Evolutionary conservation across 140 eudicot genomes (phyloP), one percentile per base, ranked within the genome.

Genomic region (Bidens hawaiensis): DNA sequence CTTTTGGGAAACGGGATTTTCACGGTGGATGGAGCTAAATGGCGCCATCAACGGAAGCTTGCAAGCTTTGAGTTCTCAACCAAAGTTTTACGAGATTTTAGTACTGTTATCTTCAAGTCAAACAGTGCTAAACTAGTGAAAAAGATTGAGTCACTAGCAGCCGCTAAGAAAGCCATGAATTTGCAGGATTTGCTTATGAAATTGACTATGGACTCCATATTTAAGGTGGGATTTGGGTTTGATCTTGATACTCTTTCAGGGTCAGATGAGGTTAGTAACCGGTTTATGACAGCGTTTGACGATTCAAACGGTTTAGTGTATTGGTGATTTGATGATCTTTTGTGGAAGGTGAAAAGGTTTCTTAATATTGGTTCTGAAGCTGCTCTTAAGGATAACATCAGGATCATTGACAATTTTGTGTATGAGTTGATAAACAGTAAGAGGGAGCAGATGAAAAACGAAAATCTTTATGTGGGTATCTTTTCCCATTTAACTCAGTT

Each of bases 21-120:
- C 27, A 65, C 78, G 0, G 84, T 83, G 30, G 90, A 86, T 17
- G 95, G 95, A 33, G 78, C 67, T 14, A 86, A 77, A 50, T 85
- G 94, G 94, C 81, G 83, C 24, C 82, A 80, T 54, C 90, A 86
- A 64, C 57, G 87, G 26, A 82, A 86, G 70, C 79, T 83, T 15
- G 77, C 91, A 13, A 86, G 95, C 67, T 71, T 67, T 8, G 95
- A 86, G 46, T 86, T 86, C 55, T 83, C 90, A 1, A 72, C 85
- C 0, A 77, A 56, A 66, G 73, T 60, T 31, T 42, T 86, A 25
- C 74, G 95, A 43, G 91, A 80, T n/a, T 86, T 72, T 19, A 86
- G 95, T 65, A 60, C 75, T 42, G 63, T 30, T 30, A 71, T 79
- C 2, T 85, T 85, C 56, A 55, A 70, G 38, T 51, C 63, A 11